Evolutionary conservation across 1,284 basidiomycete species (phyloP), one percentile per base, ranked within the genome.

Genomic region (Apiotrichum mycotoxinovorans): DNA sequence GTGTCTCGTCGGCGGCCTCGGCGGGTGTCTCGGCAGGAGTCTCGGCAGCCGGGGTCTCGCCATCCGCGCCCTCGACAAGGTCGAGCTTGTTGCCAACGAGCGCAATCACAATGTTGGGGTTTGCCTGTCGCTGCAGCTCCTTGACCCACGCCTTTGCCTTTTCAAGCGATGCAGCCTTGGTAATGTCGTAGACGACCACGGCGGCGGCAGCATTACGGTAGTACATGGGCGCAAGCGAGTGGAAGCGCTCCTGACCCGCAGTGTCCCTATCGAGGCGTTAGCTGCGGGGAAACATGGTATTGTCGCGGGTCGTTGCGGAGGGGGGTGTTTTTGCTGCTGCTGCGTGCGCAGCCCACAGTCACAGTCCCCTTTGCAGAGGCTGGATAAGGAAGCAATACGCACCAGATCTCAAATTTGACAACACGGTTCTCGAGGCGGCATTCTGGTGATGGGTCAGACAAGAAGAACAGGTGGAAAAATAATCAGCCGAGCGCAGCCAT

Each of bases 141-240:
- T 98, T 98, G 63, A 99, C 94, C 95, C 95, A 99, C 35, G 92
- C 93, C 81, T 99, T 98, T 59, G 95, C 95, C 79, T 98, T 98
- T 78, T 99, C 96, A 62, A 98, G 84, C 68, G 93, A 97, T 56
- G 88, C 75, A 41, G 76, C 70, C 61, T 79, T 79, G 68, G 96
- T 98, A 67, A 98, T 93, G 81, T 98, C 95, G 79, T 98, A 98
- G 67, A 98, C 85, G 61, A 98, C 83, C 52, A 98, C 85, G 26
- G 96, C 95, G 56, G 95, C 95, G 70, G 95, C 91, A 62, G 94
- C 92, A 71, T 94, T 95, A 74, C 96, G 87, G 83, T 98, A 98
- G 82, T 98, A 98, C 89, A 98, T 96, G 57, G 94, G 94, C 1
- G 81, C 80, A 58, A 79, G 74, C 18, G 68, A 74, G 65, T 78